Conservation (phyloP, 2,329 filamentous ascomycete species). For the Clonostachys byssicola region DNA sequence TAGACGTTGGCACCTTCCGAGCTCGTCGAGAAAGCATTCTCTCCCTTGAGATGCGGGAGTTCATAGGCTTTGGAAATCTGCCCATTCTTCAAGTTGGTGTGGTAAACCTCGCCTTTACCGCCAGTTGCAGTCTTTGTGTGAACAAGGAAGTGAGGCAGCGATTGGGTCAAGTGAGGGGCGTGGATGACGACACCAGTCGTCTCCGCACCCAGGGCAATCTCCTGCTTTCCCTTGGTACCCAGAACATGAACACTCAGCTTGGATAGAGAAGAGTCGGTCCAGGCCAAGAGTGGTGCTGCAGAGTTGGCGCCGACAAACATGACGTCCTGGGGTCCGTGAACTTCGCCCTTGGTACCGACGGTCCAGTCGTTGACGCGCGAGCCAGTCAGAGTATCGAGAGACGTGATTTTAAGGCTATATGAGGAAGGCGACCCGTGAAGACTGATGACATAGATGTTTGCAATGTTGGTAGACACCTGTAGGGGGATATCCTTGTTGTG, state of each 20-base stretch:
- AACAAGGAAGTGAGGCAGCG: slow-evolving; percentile 78
- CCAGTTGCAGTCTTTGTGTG: slow-evolving; percentile 67
- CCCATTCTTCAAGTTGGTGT: slow-evolving; percentile 68
- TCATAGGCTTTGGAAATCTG: slow-evolving; percentile 75
- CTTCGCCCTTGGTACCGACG: slow-evolving; percentile 70
- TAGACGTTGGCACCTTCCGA: slow-evolving; percentile 78
- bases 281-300: slow-evolving; percentile 69
- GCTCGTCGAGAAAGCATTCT: slow-evolving; percentile 75
- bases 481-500: slow-evolving; percentile 66
- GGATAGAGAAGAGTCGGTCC: slow-evolving; percentile 60
- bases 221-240: slow-evolving; percentile 52
- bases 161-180: slow-evolving; percentile 67
- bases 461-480: slow-evolving; percentile 66
- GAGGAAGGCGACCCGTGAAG: slow-evolving; percentile 67
- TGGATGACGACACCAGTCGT: slow-evolving; percentile 60
- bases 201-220: slow-evolving; percentile 43
- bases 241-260: slow-evolving; percentile 71
- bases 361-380: slow-evolving; percentile 66
- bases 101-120: slow-evolving; percentile 83
- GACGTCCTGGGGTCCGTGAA: slow-evolving; percentile 60
- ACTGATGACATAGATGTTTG: slow-evolving; percentile 73
- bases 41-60: slow-evolving; percentile 65
- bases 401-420: slow-evolving; percentile 72
- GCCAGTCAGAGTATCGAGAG: slow-evolving; percentile 70
- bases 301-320: slow-evolving; percentile 74